Conservation (phyloP, 2,329 filamentous ascomycete species). For the Colletotrichum sp. region DNA sequence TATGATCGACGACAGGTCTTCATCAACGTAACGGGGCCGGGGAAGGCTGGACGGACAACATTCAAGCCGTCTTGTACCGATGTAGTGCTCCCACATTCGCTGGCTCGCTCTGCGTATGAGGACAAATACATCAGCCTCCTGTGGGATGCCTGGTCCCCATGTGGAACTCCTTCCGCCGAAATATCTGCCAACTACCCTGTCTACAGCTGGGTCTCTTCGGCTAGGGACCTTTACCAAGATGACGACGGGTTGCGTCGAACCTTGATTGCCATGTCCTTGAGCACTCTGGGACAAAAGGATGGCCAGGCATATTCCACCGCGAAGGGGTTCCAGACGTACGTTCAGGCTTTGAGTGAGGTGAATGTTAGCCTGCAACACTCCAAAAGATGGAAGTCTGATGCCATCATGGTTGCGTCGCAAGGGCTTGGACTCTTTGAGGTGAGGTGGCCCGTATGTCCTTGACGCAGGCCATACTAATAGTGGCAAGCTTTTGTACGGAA, state of each 20-base stretch:
- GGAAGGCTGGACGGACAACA: not conserved
- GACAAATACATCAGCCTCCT: constrained; percentile 13
- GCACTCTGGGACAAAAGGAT: constrained; percentile 22
- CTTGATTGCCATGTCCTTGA: constrained; percentile 23
- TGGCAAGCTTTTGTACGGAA: constrained; percentile 17
- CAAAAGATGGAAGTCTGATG: not conserved
- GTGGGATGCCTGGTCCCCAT: constrained; percentile 13
- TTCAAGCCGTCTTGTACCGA: not conserved
- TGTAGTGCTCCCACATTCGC: not conserved
- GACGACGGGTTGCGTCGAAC: constrained; percentile 16
- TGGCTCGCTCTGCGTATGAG: constrained; percentile 20
- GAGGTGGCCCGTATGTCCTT: not conserved
- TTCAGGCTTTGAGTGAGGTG: constrained; percentile 17
- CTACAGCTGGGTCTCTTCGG: constrained; percentile 22
- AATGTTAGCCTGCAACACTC: not conserved
- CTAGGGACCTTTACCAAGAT: constrained; percentile 20
- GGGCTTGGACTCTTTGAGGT: constrained; percentile 23
- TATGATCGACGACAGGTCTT: constrained; percentile 18
- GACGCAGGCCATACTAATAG: not conserved
- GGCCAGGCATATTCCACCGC: constrained; percentile 8
- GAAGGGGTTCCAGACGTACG: constrained; percentile 24
- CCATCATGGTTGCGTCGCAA: not conserved
- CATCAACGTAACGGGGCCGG: not conserved
- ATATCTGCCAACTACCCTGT: not conserved
- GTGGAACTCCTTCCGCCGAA: not conserved